Base-by-base conservation (phyloP, 2,329 filamentous ascomycete genomes). In the Fusarium buharicum region DNA sequence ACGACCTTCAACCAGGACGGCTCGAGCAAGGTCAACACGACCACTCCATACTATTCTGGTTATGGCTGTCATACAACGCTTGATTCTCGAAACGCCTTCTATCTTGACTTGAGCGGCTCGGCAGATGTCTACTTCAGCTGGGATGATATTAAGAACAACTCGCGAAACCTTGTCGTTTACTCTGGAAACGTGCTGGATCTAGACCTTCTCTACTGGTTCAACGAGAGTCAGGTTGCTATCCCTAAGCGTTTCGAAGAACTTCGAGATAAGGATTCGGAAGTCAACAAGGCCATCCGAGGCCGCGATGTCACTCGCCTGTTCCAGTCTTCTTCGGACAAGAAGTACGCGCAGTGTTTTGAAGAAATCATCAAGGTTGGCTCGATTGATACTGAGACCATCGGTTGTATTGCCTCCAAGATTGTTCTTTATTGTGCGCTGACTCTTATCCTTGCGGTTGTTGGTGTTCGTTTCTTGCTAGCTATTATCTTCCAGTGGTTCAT, bases 401-500 rank as follows among this genome's bases (percentile, higher is more conserved):
- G 95, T 14, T 99, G 95, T 79, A 99, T 99, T 74, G 95, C 95
- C 3, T 97, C 94, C 64, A 91, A 97, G 78, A 93, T 99, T 22
- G 95, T 99, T 4, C 87, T 99, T 38, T 99, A 99, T 73, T 89
- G 96, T 48, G 96, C 94, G 4, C 81, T 99, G 63, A 87, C 90
- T 50, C 91, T 99, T 76, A 99, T 99, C 77, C 79, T 99, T 57
- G 88, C 92, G 5, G 92, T 99, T 47, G 96, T 99, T 6, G 73
- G 85, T 14, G 85, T 90, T 62, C 94, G 96, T 66, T 99, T 99
- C 72, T 73, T 90, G n/a, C 84, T 99, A 47, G 95, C 95, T 11
- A 74, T 98, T 39, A 77, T 94, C 56, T 99, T 99, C 81, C 92
- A 97, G 72, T 99, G 96, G 96, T 97, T 99, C 77, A 82, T 98